phyloP scores from a whole-genome alignment of 225 moss, liverwort and hornwort species.

The Rhytidiadelphus loreus region DNA sequence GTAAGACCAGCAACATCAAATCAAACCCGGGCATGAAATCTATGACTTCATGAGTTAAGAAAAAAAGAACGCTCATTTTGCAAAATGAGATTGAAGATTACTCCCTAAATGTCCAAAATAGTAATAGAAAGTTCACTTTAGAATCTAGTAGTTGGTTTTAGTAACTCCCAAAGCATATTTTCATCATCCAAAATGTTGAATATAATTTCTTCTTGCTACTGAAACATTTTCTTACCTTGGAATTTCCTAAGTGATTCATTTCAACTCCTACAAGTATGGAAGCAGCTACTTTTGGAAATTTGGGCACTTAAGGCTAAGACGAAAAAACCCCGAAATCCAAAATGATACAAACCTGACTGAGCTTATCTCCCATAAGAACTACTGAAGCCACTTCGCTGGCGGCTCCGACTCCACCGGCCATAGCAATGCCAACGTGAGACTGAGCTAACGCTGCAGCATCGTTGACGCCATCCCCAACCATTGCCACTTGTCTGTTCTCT shows the following conservation, averaged over 20 bases:
- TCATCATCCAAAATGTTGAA: not conserved
- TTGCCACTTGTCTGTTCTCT: constrained; percentile 56
- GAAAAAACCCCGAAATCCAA: not conserved
- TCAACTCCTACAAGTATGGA: not conserved
- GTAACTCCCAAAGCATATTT: not conserved
- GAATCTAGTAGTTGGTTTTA: not conserved
- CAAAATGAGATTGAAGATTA: not conserved
- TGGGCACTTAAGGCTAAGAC: not conserved
- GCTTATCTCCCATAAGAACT: constrained; percentile 90
- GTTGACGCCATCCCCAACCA: constrained; percentile 97
- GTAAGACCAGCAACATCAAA: not conserved
- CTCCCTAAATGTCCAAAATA: not conserved
- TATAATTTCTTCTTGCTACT: not conserved
- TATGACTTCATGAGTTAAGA: not conserved
- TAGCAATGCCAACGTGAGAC: constrained; percentile 86
- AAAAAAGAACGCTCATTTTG: not conserved
- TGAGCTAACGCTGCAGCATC: constrained; percentile 98
- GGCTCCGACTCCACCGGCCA: constrained; percentile 94
- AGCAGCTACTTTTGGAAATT: not conserved
- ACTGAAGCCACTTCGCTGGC: constrained; percentile 97
- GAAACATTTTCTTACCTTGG: too few species aligned
- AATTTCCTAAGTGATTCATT: not conserved
- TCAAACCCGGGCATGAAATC: not conserved
- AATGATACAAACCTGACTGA: constrained; percentile 58
- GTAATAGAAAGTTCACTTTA: not conserved